Evolutionary conservation across 129 eudicot species (phyloP).

Genomic region (Helianthus annuus): HanXRQr2.0-SUNRISE NC_035449.2:29805941-29806440

Average conservation of each 20-base stretch:
- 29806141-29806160: not conserved
- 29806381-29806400: slow-evolving; percentile 1
- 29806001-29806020: slow-evolving; percentile 93
- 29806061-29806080: slow-evolving; percentile 79
- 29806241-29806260: not conserved
- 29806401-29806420: slow-evolving; percentile 11
- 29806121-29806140: not conserved
- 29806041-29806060: slow-evolving; percentile 70
- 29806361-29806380: slow-evolving; percentile 12
- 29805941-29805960: slow-evolving; percentile 72
- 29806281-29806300: not conserved
- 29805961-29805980: slow-evolving; percentile 73
- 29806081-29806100: not conserved
- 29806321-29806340: not conserved
- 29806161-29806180: slow-evolving; percentile 5
- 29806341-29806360: slow-evolving; percentile 7
- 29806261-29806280: not conserved
- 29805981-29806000: slow-evolving; percentile 77
- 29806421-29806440: slow-evolving; percentile 80
- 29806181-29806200: not conserved
- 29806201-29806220: slow-evolving; percentile 5
- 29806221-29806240: not conserved
- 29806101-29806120: not conserved
- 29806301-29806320: slow-evolving; percentile 1
- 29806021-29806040: slow-evolving; percentile 62